phyloP scores from a whole-genome alignment of 805 yeast species.

The Wickerhamomyces strasburgensis region DNA sequence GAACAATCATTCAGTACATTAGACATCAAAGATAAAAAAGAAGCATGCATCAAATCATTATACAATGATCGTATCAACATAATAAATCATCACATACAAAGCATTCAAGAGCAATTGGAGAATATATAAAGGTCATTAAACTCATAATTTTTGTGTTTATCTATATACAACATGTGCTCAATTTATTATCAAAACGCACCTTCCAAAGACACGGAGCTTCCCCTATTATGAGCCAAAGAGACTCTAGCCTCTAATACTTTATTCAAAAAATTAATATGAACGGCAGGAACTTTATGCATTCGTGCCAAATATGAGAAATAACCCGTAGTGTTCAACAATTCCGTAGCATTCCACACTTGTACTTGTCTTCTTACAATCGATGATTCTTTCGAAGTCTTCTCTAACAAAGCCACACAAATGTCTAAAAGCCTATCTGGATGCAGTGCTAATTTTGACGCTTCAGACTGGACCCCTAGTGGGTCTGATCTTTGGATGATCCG shows the following conservation, averaged over 20 bases:
- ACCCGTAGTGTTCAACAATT: constrained; percentile 16
- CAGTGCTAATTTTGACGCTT: constrained; percentile 24
- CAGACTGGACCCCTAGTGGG: constrained; percentile 7
- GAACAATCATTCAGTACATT: constrained; percentile 16
- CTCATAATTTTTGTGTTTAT: constrained; percentile 5
- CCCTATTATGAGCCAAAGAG: constrained; percentile 7
- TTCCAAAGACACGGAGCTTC: neutral
- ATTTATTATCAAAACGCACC: neutral
- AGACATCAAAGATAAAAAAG: constrained; percentile 20
- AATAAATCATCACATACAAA: constrained; percentile 6
- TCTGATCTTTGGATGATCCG: constrained; percentile 32
- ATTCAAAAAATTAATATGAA: constrained; percentile 11
- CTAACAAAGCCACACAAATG: constrained; percentile 29
- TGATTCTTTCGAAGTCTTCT: constrained; percentile 9
- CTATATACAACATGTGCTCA: too few relatives aligned
- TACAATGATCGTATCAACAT: constrained; percentile 15
- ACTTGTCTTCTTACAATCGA: constrained; percentile 12
- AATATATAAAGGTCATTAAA: constrained; percentile 2
- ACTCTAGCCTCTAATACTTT: constrained; percentile 18
- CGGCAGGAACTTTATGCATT: constrained; percentile 8
- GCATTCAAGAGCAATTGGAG: constrained; percentile 13
- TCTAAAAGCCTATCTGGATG: constrained; percentile 30
- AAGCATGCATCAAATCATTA: constrained; percentile 6
- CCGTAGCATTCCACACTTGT: constrained; percentile 8
- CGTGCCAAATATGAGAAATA: constrained; percentile 18